Evolutionary conservation across 1,284 basidiomycete species (phyloP).

Genomic region (Puccinia horiana): DNA sequence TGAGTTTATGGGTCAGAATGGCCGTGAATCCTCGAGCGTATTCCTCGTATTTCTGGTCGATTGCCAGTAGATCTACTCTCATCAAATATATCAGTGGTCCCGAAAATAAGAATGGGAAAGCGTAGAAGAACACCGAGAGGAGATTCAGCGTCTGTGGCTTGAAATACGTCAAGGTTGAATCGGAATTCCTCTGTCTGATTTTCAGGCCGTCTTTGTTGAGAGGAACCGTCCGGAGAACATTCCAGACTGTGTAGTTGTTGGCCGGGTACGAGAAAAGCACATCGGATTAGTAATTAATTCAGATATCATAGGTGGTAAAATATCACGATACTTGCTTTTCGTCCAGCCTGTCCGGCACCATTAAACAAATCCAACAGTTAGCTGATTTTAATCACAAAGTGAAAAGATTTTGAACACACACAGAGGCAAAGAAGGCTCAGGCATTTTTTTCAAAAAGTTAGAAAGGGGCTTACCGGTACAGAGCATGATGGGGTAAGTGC

Average conservation of each 20-base stretch:
- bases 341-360: neutral
- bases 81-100: neutral
- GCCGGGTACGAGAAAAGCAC: no score
- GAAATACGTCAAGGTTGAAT: conserved; percentile 4
- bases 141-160: conserved; percentile 7
- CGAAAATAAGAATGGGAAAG: neutral
- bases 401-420: neutral
- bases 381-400: neutral
- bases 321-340: neutral
- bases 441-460: neutral
- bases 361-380: neutral
- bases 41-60: neutral
- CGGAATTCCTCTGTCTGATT: neutral
- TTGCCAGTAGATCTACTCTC: neutral
- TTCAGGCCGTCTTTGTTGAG: neutral
- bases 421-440: neutral
- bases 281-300: neutral
- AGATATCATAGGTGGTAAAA: neutral
- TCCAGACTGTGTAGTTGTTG: conserved; percentile 8
- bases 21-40: neutral
- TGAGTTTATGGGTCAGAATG: neutral
- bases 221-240: neutral
- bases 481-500: conserved; percentile 1
- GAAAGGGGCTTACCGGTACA: neutral
- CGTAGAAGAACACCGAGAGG: neutral